Base-by-base conservation (phyloP, 202 grass and related monocot species). In the Alloteropsis angusta region DNA sequence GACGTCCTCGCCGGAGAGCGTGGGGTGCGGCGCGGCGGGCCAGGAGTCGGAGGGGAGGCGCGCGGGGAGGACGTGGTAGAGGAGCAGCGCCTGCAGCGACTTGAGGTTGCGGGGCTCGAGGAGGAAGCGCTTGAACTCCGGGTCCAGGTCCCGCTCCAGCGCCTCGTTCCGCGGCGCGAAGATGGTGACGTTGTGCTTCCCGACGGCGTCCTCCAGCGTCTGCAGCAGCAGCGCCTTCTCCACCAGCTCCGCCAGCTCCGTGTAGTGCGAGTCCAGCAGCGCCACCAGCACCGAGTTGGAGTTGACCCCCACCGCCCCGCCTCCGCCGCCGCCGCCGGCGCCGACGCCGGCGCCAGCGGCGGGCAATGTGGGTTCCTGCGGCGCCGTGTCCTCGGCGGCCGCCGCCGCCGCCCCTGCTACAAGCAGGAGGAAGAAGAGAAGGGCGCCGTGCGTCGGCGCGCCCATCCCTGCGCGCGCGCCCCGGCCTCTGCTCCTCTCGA, bases 161-260 rank as follows among this genome's bases (percentile, higher is more conserved):
- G 91, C 89, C 6, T 91, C 81, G 75, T 97, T 97, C 5, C 84
- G 69, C 0, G 91, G 91, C 6, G 91, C 89, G 39, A 94, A 84
- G 71, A 97, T 90, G 80, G 89, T 97, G 67, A 98, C 77, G 75
- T 86, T 98, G 74, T 77, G 65, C 25, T 30, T 23, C 2, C 91
- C 85, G 21, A 94, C 86, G 42, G 87, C 88, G 57, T 91, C 92
- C 83, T 98, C 89, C 0, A 94, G 91, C 5, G 80, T 13, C 34
- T 87, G 87, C 11, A 97, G 89, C 5, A 97, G 89, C 26, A 94
- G 83, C 15, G 89, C 95, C 80, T 97, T 97, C 89, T 97, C 95
- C 37, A 97, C 95, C 28, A 97, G 85, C 59, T 97, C 91, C 5
- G 87, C 83, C 2, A 97, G 81, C 77, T 92, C 91, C 50, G 95